Percentiles rank a stretch among this genome's conserved stretches.
These are phyloP conservation scores for Ceratobasidium sp. DNA, from an alignment of 1,284 basidiomycete genomes.

Conservation along the genomic window DNA sequence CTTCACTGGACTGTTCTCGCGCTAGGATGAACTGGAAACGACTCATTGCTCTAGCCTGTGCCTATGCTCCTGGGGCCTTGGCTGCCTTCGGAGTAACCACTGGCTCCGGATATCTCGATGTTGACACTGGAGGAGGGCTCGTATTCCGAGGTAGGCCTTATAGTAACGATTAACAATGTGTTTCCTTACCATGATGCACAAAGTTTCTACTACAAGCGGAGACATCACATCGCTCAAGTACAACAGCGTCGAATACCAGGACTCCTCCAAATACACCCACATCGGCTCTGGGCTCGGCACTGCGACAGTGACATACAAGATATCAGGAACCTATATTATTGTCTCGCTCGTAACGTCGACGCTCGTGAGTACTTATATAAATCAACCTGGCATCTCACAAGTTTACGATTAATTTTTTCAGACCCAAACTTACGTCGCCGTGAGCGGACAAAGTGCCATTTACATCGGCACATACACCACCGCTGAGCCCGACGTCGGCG, in stretches of 20 bases:
- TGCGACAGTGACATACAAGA: slow-evolving; percentile 34
- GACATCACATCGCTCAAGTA: slow-evolving; percentile 47
- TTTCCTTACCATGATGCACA: neutral
- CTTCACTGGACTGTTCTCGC: neutral
- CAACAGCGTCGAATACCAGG: slow-evolving; percentile 40
- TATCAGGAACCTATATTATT: slow-evolving; percentile 41
- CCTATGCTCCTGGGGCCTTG: slow-evolving; percentile 2
- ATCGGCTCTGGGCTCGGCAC: slow-evolving; percentile 43
- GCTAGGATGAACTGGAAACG: slow-evolving; percentile 37
- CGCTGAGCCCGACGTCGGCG: slow-evolving; percentile 62
- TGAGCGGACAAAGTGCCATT: slow-evolving; percentile 32
- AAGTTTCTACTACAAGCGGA: slow-evolving; percentile 34
- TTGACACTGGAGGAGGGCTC: slow-evolving; percentile 14
- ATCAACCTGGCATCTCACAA: too few species aligned
- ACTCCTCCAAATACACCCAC: slow-evolving; percentile 31
- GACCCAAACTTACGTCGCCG: slow-evolving; percentile 43
- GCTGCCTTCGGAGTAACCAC: slow-evolving; percentile 13
- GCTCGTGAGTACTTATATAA: slow-evolving; percentile 3
- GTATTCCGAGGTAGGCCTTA: slow-evolving; percentile 17
- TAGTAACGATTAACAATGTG: too few species aligned
- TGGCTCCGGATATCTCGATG: slow-evolving; percentile 26
- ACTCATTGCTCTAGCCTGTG: slow-evolving; percentile 24
- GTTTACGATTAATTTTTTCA: neutral
- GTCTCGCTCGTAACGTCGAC: slow-evolving; percentile 19
- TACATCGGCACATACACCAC: slow-evolving; percentile 46